These are phyloP conservation scores for Candida smagusa DNA, from an alignment of 1,139 yeast genomes.

Conservation along the genomic window DNA sequence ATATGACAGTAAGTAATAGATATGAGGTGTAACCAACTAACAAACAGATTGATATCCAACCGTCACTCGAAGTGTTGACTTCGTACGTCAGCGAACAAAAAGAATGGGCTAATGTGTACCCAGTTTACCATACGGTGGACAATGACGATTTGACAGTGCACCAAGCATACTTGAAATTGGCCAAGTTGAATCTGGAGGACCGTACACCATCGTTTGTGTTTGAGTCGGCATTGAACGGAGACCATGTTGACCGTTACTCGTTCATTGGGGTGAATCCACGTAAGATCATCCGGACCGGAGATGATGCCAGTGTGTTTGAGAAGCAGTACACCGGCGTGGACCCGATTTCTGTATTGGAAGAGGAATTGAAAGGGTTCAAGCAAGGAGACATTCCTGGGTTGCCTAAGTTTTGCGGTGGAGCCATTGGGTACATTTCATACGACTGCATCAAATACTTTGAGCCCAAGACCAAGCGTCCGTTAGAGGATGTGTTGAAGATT, in stretches of 20 bases:
- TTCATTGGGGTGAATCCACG: conserved; percentile 86
- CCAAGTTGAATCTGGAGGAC: conserved; percentile 60
- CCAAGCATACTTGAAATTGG: conserved; percentile 80
- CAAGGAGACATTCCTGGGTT: conserved; percentile 78
- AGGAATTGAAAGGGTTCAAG: conserved; percentile 59
- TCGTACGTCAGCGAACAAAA: conserved; percentile 34
- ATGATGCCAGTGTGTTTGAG: conserved; percentile 24
- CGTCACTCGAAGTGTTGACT: conserved; percentile 50
- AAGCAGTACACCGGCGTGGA: conserved; percentile 54
- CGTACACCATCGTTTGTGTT: conserved; percentile 73
- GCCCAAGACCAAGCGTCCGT: conserved; percentile 72
- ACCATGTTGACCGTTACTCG: conserved; percentile 83
- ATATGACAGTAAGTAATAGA: no score
- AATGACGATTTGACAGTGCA: conserved; percentile 85
- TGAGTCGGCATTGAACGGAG: conserved; percentile 88
- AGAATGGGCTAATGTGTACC: conserved; percentile 63
- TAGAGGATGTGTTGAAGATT: conserved; percentile 74
- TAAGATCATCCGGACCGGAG: conserved; percentile 79
- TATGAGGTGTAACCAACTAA: conserved; percentile 11
- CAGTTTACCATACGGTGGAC: conserved; percentile 71
- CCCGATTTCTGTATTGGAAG: conserved; percentile 72
- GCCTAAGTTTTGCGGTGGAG: conserved; percentile 91
- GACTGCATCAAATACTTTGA: conserved; percentile 96
- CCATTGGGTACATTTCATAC: conserved; percentile 90
- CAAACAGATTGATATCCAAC: conserved; percentile 49